These are phyloP conservation scores for Colletotrichum viniferum DNA, from an alignment of 2,329 filamentous ascomycete species.

Conservation along the genomic window DNA sequence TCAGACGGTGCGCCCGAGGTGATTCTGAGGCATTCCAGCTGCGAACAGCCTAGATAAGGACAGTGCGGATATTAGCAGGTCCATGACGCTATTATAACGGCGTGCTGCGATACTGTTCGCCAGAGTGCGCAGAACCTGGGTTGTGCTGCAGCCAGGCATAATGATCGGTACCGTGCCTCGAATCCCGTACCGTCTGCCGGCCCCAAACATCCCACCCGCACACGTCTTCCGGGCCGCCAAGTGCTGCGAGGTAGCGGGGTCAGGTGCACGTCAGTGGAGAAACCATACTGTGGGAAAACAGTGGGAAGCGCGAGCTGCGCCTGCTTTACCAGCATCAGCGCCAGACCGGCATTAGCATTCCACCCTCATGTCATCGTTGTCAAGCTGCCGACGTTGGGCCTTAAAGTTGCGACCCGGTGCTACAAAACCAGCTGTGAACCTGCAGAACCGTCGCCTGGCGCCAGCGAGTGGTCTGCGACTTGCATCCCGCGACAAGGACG, in stretches of 20 bases:
- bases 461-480: slow-evolving; percentile 3
- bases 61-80: neutral
- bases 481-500: slow-evolving; percentile 15
- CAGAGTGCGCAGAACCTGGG: neutral
- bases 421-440: neutral
- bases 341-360: neutral
- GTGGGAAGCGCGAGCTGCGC: slow-evolving; percentile 12
- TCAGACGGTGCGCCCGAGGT: neutral
- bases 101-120: neutral
- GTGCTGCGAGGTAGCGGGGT: slow-evolving; percentile 3
- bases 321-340: neutral
- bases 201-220: slow-evolving; percentile 4
- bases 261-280: slow-evolving; percentile 6
- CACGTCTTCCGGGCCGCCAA: slow-evolving; percentile 6
- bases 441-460: neutral
- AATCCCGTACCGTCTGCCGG: neutral
- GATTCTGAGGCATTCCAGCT: neutral
- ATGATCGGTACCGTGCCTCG: neutral
- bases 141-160: neutral
- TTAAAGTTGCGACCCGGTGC: neutral
- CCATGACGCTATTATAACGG: slow-evolving; percentile 14
- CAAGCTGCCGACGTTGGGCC: neutral
- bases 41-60: slow-evolving; percentile 11
- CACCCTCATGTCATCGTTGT: neutral
- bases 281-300: neutral